Evolutionary conservation across 495 filamentous ascomycete genomes (phyloP), one percentile per base, ranked within the genome.

Genomic region (Aspergillus panamensis): DNA sequence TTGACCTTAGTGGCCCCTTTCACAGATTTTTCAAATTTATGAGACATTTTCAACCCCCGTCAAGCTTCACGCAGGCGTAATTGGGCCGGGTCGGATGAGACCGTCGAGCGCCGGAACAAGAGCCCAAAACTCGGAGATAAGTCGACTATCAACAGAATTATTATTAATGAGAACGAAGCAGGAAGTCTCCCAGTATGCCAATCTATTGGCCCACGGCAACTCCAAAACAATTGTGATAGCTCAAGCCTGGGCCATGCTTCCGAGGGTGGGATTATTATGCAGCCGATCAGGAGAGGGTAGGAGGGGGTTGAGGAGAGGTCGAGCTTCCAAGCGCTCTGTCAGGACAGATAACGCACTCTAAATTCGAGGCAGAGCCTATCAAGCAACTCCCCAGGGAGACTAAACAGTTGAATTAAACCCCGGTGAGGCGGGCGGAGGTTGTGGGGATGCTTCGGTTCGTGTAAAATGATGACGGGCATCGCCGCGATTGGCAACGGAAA

Each of bases 1-100:
- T 97, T 97, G 68, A 96, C 86, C 80, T 95, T 95, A 37, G 90
- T 95, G 64, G 89, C 90, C 73, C 90, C 90, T 77, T 95, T 95
- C 61, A 95, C 90, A 44, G 89, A 91, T 77, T 95, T 95, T 79
- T 95, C 90, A 62, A 92, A 94, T 50, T 87, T 90, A 67, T 82
- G 86, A 59, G 87, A 82, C 89, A 91, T 92, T 65, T 64, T 76
- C 53, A 33, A 49, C 55, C 49, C 19, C 37, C 45, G 50, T 50
- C 39, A 48, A 47, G 25, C 43, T 33, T 53, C 50, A 51, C 55
- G 7, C 25, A 31, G 12, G n/a, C 33, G 17, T 37, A 33, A 57
- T 57, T 58, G 43, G 53, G 50, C 44, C 25, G 53, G 33, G 37
- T 52, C 43, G 40, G 37, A 56, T 55, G 57, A 54, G 59, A 49